phyloP scores from a whole-genome alignment of 768 basidiomycete species.

The Amanita jacksonii region DNA sequence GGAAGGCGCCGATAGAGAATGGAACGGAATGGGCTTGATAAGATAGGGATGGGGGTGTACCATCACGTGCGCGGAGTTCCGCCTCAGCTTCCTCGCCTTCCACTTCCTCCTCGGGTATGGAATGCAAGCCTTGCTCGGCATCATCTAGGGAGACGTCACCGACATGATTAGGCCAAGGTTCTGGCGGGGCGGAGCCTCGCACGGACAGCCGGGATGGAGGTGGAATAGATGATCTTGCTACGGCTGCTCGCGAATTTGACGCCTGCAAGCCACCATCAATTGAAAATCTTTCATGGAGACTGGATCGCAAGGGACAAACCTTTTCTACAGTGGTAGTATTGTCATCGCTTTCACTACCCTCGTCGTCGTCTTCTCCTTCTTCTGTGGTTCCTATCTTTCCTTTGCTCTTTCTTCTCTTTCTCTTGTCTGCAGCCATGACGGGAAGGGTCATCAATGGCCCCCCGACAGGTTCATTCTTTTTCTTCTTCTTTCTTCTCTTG shows the following conservation, averaged over 20 bases:
- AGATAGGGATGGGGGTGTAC: constrained; percentile 11
- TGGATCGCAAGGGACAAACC: constrained; percentile 15
- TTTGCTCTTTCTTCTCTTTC: constrained; percentile 40
- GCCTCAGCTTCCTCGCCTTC: constrained; percentile 32
- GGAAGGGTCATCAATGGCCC: constrained; percentile 61
- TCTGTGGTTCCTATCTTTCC: constrained; percentile 44
- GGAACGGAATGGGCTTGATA: constrained; percentile 19
- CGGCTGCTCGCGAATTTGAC: constrained; percentile 23
- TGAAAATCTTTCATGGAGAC: too few species aligned
- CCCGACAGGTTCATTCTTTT: constrained; percentile 40
- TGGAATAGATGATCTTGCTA: constrained; percentile 29
- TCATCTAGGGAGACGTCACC: constrained; percentile 32
- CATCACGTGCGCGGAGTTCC: constrained; percentile 13
- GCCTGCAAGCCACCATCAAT: too few species aligned
- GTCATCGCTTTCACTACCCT: constrained; percentile 37
- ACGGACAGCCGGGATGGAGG: constrained; percentile 25
- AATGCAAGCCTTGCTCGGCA: constrained; percentile 44
- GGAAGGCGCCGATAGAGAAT: constrained; percentile 33
- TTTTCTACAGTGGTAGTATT: constrained; percentile 24
- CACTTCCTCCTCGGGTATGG: constrained; percentile 59
- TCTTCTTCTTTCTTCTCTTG: constrained; percentile 44
- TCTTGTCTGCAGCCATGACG: constrained; percentile 55
- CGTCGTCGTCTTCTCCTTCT: constrained; percentile 49
- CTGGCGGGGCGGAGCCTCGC: constrained; percentile 32
- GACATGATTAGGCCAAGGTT: constrained; percentile 11